Percentiles rank a stretch among this genome's conserved stretches.
Evolutionary conservation across 2,329 filamentous ascomycete genomes (phyloP).

Genomic region (Pseudonectria buxi): DNA sequence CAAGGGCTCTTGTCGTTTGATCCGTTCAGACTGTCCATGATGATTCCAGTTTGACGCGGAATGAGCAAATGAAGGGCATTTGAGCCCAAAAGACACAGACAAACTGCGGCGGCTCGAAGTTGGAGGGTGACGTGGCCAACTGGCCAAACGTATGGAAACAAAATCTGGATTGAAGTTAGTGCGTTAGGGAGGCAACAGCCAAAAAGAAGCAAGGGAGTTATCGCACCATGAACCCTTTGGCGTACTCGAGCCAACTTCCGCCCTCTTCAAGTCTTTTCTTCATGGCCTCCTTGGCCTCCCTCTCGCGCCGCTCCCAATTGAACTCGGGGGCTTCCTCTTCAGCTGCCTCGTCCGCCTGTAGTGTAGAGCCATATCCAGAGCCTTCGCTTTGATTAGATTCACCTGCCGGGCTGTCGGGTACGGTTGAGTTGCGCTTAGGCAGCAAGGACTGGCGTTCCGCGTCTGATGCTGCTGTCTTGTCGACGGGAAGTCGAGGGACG

Average conservation of each 20-base stretch:
- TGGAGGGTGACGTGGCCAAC: constrained; percentile 60
- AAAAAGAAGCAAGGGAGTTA: background rate
- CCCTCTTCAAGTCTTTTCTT: constrained; percentile 64
- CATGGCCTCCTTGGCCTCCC: constrained; percentile 51
- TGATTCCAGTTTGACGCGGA: constrained; percentile 73
- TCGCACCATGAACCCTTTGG: constrained; percentile 60
- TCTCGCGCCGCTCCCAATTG: constrained; percentile 46
- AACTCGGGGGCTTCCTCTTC: constrained; percentile 40
- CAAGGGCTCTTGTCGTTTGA: constrained; percentile 42
- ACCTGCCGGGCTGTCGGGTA: constrained; percentile 15
- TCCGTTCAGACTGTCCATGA: constrained; percentile 61
- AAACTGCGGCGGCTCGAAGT: constrained; percentile 59
- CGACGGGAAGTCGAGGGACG: constrained; percentile 6
- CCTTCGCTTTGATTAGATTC: constrained; percentile 15
- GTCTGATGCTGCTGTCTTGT: constrained; percentile 33
- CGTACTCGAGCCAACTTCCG: constrained; percentile 71
- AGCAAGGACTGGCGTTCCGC: constrained; percentile 55
- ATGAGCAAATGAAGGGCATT: constrained; percentile 71
- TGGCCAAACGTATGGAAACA: constrained; percentile 76
- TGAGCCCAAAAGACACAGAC: constrained; percentile 59
- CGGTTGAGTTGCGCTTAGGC: constrained; percentile 21
- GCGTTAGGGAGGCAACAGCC: background rate
- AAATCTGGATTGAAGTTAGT: constrained; percentile 44
- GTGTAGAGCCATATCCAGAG: constrained; percentile 37
- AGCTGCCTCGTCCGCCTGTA: constrained; percentile 29